Conservation (phyloP, 75 land plant genomes). For the Sequoia sempervirens region DNA sequence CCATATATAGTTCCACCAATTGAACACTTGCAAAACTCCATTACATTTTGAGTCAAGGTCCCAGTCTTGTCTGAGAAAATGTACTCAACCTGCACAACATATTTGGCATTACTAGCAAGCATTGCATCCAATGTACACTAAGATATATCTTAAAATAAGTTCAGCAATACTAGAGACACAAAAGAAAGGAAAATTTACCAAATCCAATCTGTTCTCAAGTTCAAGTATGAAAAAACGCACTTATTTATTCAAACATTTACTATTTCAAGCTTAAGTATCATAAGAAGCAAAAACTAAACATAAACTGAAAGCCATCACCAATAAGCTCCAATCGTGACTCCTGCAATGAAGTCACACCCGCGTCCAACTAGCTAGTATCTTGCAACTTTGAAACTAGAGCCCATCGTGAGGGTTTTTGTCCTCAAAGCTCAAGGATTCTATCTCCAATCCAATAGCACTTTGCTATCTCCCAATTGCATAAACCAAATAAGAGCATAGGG, state of each 20-base stretch:
- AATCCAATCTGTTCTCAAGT: background rate
- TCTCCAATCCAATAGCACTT: no score
- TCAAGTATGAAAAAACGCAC: background rate
- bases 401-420: no score
- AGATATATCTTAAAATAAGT: background rate
- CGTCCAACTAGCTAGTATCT: no score
- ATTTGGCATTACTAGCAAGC: background rate
- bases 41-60: conserved; percentile 46
- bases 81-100: conserved; percentile 39
- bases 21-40: conserved; percentile 55
- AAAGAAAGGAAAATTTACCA: background rate
- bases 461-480: no score
- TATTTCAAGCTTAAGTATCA: no score
- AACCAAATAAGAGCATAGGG: no score
- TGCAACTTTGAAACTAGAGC: no score
- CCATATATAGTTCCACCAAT: conserved; percentile 53
- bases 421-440: no score
- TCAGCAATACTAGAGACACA: background rate
- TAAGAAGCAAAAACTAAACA: no score
- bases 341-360: no score
- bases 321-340: no score
- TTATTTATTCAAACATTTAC: background rate
- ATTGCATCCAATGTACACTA: background rate
- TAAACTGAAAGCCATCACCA: no score
- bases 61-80: conserved; percentile 59